Conservation (phyloP, 1,284 basidiomycete genomes). For the Microbotryum saponariae region DNA sequence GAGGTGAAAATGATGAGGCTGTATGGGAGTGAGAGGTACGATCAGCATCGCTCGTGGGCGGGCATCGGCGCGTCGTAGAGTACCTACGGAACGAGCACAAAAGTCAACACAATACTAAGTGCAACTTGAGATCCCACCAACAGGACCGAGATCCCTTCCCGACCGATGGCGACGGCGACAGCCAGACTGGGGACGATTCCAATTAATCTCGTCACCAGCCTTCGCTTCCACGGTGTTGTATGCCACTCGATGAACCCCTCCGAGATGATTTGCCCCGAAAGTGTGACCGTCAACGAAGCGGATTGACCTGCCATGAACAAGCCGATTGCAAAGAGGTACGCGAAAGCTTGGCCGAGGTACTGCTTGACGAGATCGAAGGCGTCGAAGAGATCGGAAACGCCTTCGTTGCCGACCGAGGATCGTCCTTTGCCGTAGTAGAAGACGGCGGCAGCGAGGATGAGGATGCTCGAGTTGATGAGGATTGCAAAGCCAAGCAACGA, state of each 20-base stretch:
- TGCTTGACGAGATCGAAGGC: conserved; percentile 64
- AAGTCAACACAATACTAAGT: conserved; percentile 79
- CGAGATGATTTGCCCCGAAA: conserved; percentile 83
- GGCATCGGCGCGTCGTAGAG: no score
- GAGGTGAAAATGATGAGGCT: conserved; percentile 35
- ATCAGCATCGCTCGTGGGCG: not conserved
- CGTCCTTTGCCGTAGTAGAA: conserved; percentile 57
- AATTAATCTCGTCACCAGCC: conserved; percentile 73
- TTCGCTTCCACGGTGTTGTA: conserved; percentile 48
- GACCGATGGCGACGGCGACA: conserved; percentile 68
- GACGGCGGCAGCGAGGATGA: conserved; percentile 54
- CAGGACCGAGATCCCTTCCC: conserved; percentile 66
- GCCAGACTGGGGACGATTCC: conserved; percentile 78
- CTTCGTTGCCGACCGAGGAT: conserved; percentile 13
- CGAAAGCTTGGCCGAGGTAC: conserved; percentile 64
- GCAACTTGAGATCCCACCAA: conserved; percentile 74
- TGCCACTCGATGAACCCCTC: conserved; percentile 91
- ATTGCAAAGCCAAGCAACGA: conserved; percentile 71
- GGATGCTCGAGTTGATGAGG: conserved; percentile 60
- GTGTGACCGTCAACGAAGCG: conserved; percentile 82
- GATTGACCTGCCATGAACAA: conserved; percentile 82
- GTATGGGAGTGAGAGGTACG: not conserved
- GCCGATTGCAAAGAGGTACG: conserved; percentile 75
- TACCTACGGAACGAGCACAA: conserved; percentile 60
- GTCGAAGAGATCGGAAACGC: conserved; percentile 58